Evolutionary conservation across 305 asterid genomes (phyloP), one percentile per base, ranked within the genome.

Genomic region (Solanum hybrid): DNA sequence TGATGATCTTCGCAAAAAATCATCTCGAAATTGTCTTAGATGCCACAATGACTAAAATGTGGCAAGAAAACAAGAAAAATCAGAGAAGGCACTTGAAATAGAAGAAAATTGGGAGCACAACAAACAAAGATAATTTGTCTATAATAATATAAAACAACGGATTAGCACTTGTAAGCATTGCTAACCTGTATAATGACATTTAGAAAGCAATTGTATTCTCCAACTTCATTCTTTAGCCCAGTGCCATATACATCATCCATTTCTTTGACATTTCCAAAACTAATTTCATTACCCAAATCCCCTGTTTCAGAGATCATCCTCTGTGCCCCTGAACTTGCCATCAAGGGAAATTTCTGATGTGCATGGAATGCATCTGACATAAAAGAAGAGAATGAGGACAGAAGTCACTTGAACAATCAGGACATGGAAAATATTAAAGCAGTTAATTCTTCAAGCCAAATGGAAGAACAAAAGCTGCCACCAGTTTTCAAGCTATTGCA

Each of bases 111-210:
- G 17, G 82, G 86, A 89, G 34, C 82, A 46, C 20, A 8, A 72
- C 80, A 91, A 80, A 87, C 81, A 60, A 86, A 90, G 86, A 37
- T 27, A 24, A 27, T 20, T 20, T 37, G 56, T 77, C 32, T 10
- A 80, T 22, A 10, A 38, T 56, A 69, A 88, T 51, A n/a, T 6
- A 27, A n/a, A 81, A 64, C 42, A 89, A 88, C 27, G 38, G 10
- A 88, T 27, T 78, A 51, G 24, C 89, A 80, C 27, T 87, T 84
- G 85, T 85, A 91, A 86, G 42, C 76, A 86, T 40, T 35, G 87
- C 94, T 82, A 90, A 97, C 99, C 99, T 97, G 99, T 89, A 97
- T 97, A 90, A 97, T 96, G 93, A 97, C 99, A 94, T 96, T 96
- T 26, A 97, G 95, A 91, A 97, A 97, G 91, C 99, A 97, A 91